Conservation (phyloP, 75 land plant genomes). For the Sequoiadendron giganteum region DNA sequence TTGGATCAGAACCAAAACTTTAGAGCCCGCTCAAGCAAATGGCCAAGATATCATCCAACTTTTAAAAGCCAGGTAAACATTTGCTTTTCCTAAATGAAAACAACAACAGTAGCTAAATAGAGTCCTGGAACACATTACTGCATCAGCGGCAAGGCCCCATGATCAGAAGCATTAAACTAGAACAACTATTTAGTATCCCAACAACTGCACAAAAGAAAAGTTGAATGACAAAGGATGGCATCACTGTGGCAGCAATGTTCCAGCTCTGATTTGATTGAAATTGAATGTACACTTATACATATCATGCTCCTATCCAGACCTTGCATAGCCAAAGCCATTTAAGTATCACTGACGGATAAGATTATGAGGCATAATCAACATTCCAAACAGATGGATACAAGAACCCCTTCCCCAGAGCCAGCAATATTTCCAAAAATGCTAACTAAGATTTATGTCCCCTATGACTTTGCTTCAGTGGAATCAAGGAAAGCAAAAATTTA, state of each 20-base stretch:
- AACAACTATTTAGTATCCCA: neutral
- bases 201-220: neutral
- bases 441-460: neutral
- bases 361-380: slow-evolving; percentile 6
- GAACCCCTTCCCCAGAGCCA: slow-evolving; percentile 1
- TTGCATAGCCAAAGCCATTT: slow-evolving; percentile 1
- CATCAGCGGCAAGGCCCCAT: neutral
- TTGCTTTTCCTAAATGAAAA: neutral
- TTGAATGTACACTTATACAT: neutral
- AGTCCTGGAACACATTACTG: neutral
- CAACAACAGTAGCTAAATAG: neutral
- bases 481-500: neutral
- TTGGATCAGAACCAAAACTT: neutral
- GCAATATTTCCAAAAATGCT: neutral
- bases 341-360: neutral
- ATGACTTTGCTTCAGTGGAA: neutral
- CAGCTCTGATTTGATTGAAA: slow-evolving; percentile 1
- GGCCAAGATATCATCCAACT: neutral
- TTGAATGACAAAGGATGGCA: neutral
- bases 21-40: neutral
- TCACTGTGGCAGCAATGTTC: neutral
- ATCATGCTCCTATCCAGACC: neutral
- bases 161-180: neutral
- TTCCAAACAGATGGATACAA: neutral
- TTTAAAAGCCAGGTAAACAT: neutral